Evolutionary conservation across 2,329 filamentous ascomycete species (phyloP).

Genomic region (Aspergillus sp.): DNA sequence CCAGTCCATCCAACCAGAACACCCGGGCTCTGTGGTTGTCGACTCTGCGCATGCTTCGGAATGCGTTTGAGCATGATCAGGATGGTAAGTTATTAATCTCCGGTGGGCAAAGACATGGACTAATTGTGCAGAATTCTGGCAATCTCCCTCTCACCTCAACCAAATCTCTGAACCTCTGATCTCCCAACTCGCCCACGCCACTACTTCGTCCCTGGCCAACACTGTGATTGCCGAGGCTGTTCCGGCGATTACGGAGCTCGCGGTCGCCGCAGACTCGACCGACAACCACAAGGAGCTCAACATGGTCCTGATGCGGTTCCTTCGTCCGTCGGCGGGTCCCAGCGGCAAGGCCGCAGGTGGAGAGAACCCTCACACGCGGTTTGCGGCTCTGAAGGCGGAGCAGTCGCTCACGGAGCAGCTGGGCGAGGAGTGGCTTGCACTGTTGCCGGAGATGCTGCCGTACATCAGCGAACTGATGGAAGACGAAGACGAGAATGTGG

Average conservation of each 20-base stretch:
- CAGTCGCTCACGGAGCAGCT: slow-evolving; percentile 74
- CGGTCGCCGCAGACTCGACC: slow-evolving; percentile 74
- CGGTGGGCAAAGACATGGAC: slow-evolving; percentile 5
- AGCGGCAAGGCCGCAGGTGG: slow-evolving; percentile 30
- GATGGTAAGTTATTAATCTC: slow-evolving; percentile 53
- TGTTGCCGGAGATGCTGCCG: slow-evolving; percentile 93
- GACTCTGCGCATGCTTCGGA: slow-evolving; percentile 69
- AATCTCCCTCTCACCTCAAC: slow-evolving; percentile 81
- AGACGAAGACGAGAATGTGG: slow-evolving; percentile 91
- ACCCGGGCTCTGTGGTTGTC: slow-evolving; percentile 65
- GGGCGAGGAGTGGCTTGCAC: slow-evolving; percentile 88
- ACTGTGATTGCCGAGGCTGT: slow-evolving; percentile 60
- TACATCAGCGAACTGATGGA: slow-evolving; percentile 95
- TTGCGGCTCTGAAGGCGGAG: slow-evolving; percentile 81
- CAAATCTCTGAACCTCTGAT: slow-evolving; percentile 69
- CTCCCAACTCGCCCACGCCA: slow-evolving; percentile 59
- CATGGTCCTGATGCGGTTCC: slow-evolving; percentile 69
- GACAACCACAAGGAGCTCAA: slow-evolving; percentile 93
- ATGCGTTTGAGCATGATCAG: slow-evolving; percentile 83
- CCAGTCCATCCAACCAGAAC: slow-evolving; percentile 41
- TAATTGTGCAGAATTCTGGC: slow-evolving; percentile 70
- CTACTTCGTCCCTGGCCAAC: slow-evolving; percentile 36
- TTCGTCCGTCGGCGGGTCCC: slow-evolving; percentile 57
- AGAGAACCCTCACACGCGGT: slow-evolving; percentile 68
- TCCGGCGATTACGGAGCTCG: slow-evolving; percentile 76